phyloP scores from a whole-genome alignment of 352 stramenopile species.

The Phytophthora pinifolia region DNA sequence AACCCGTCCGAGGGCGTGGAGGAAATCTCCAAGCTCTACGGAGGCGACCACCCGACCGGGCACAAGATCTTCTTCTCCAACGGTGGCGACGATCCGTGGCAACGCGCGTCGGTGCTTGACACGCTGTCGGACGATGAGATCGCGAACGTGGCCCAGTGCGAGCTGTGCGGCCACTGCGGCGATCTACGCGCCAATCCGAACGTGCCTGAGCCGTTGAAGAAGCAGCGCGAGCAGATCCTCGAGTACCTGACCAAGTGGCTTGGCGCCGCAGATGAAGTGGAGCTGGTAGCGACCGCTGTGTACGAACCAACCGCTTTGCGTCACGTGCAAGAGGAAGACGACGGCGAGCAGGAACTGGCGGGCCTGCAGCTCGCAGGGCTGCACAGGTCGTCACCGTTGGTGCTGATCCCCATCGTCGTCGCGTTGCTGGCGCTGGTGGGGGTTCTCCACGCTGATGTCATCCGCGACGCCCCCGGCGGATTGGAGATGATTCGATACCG shows the following conservation, averaged over 20 bases:
- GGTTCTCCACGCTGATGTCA: conserved; percentile 56
- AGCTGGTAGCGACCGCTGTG: conserved; percentile 10
- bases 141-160: conserved; percentile 72
- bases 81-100: conserved; percentile 84
- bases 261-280: conserved; percentile 9
- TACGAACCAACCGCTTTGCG: conserved; percentile 15
- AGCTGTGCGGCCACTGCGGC: conserved; percentile 83
- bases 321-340: conserved; percentile 18
- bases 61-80: conserved; percentile 89
- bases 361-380: conserved; percentile 20
- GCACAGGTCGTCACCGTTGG: conserved; percentile 60
- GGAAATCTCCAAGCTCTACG: conserved; percentile 71
- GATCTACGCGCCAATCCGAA: conserved; percentile 57
- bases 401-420: conserved; percentile 66
- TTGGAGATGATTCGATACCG: conserved; percentile 39
- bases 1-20: conserved; percentile 56
- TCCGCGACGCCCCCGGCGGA: conserved; percentile 43
- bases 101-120: conserved; percentile 68
- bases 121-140: conserved; percentile 59
- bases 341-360: conserved; percentile 24
- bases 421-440: conserved; percentile 52
- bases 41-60: conserved; percentile 62
- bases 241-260: conserved; percentile 70
- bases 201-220: conserved; percentile 55
- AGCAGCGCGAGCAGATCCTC: conserved; percentile 68